phyloP scores from a whole-genome alignment of 352 stramenopile species.

The Albugo candida region DNA sequence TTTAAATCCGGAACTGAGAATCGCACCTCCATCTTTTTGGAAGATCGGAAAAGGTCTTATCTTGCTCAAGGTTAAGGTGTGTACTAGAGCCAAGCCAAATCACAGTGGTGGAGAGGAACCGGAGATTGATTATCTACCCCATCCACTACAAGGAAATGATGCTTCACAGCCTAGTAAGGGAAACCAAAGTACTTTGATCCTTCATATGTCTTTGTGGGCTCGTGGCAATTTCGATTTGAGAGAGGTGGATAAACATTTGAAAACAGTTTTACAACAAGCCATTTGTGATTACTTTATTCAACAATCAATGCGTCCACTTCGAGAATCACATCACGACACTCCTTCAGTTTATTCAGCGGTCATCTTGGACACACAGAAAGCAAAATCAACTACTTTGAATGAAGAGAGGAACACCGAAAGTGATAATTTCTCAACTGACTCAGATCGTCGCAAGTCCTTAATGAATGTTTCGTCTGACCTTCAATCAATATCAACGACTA shows the following conservation, averaged over 20 bases:
- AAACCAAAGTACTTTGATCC: background rate
- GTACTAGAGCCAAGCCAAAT: background rate
- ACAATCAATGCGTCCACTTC: constrained; percentile 15
- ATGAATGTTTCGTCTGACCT: too few species aligned
- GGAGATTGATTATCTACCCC: background rate
- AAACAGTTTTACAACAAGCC: constrained; percentile 51
- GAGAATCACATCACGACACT: background rate
- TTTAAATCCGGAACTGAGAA: constrained; percentile 59
- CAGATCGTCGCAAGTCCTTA: too few species aligned
- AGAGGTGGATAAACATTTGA: constrained; percentile 37
- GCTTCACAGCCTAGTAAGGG: background rate
- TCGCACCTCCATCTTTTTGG: constrained; percentile 53
- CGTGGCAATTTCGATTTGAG: constrained; percentile 33
- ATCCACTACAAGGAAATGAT: background rate
- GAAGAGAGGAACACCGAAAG: too few species aligned
- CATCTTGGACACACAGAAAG: background rate
- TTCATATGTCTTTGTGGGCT: constrained; percentile 27
- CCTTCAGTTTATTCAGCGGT: background rate
- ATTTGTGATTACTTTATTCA: constrained; percentile 70
- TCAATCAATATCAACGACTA: too few species aligned
- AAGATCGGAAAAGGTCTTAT: constrained; percentile 58
- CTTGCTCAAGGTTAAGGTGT: constrained; percentile 36
- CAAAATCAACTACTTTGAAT: too few species aligned
- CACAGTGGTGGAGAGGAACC: background rate
- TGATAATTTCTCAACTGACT: too few species aligned